Evolutionary conservation across 1,284 basidiomycete genomes (phyloP), one percentile per base, ranked within the genome.

Genomic region (Athelia sp.): DNA sequence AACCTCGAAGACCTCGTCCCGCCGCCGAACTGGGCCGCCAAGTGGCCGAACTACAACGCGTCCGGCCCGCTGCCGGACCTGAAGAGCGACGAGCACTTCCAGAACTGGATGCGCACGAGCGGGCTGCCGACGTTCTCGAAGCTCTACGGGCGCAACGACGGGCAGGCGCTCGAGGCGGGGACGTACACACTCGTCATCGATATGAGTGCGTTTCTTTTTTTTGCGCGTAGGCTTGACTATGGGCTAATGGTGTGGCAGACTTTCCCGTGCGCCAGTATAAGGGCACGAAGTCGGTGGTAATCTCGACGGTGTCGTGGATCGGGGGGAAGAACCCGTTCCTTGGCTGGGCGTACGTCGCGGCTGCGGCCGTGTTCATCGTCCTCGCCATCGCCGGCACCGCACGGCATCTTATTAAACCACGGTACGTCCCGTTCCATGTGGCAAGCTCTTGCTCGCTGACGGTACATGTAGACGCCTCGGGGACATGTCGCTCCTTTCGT

Each of bases 81-180:
- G 29, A 72, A 74, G 47, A 62, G 67, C 1, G 84, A 99, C 64
- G 92, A 99, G 68, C 95, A 94, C 63, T 98, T 99, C 75, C 94
- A 98, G 70, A 95, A 98, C 59, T 99, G 97, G 97, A 99, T 99
- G 97, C 84, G 96, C 53, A 96, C 93, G 1, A 93, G 97, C 1
- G 96, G 95, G 19, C 72, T 99, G 49, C 96, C 97, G 1, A 98
- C 95, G 1, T 99, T 99, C 71, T 85, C 93, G 40, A 98, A 98
- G 70, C 73, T 98, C 18, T 98, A 90, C 66, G 93, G 86, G 23
- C 78, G 97, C 52, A 98, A 98, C 67, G 96, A 98, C 62, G 67
- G 80, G 24, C 75, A 85, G 26, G 72, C 72, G 35, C 84, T 99
- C 76, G 58, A 62, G 10, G 75, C 81, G 44, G 97, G 94, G 4